Evolutionary conservation across 257 asterid species (phyloP), one percentile per base, ranked within the genome.

Genomic region (Lycium barbarum): DNA sequence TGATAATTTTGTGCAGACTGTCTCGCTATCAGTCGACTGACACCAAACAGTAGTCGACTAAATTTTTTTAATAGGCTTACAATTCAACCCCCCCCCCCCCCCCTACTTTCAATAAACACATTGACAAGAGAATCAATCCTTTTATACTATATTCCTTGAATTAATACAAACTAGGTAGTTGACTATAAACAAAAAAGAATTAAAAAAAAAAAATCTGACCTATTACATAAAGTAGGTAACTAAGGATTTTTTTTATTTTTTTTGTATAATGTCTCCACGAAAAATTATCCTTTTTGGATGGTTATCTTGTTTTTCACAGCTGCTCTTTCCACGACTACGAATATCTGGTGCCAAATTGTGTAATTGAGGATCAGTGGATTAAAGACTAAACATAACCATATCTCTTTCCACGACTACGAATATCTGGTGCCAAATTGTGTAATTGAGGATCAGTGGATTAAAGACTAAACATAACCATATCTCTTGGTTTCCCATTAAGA

Each of bases 401-500:
- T n/a, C n/a, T n/a, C n/a, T n/a, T n/a, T n/a, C n/a, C n/a, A n/a
- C n/a, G n/a, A n/a, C n/a, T n/a, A n/a, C n/a, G n/a, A n/a, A n/a
- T n/a, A n/a, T n/a, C n/a, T n/a, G n/a, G n/a, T n/a, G n/a, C n/a
- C n/a, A n/a, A n/a, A n/a, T n/a, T n/a, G n/a, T n/a, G n/a, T n/a
- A n/a, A n/a, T n/a, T n/a, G n/a, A n/a, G n/a, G n/a, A n/a, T n/a
- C n/a, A n/a, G n/a, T n/a, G n/a, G n/a, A n/a, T n/a, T n/a, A n/a
- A n/a, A n/a, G n/a, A 89, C 98, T 93, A 68, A 91, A 93, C 71
- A 92, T 89, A 22, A 93, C 81, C 36, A 88, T 86, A 40, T 95
- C 97, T 67, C 83, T 89, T 0, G 94, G 84, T 68, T 72, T 88
- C 10, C n/a, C 97, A 45, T 90, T 85, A 18, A 86, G 45, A 84